Percentiles rank a stretch among this genome's conserved stretches.
phyloP scores from a whole-genome alignment of 148 eudicot species.

The Oxyria digyna region DNA sequence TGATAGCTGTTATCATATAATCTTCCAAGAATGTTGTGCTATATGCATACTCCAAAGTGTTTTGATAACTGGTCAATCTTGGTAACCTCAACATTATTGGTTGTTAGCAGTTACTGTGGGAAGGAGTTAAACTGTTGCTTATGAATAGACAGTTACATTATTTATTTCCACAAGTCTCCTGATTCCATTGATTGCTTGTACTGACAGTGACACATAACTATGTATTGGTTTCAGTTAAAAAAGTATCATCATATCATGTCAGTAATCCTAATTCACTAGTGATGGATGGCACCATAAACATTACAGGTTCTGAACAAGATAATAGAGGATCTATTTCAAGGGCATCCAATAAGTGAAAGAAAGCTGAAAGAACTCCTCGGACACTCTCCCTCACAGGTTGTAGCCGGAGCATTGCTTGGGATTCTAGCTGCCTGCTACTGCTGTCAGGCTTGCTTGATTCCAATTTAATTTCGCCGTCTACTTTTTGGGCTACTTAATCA shows the following conservation, averaged over 20 bases:
- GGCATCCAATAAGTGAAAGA: constrained; percentile 67
- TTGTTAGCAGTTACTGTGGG: too few species aligned
- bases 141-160: too few species aligned
- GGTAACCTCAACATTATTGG: too few species aligned
- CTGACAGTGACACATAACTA: too few species aligned
- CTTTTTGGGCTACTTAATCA: neutral
- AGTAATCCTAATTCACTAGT: neutral
- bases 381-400: constrained; percentile 8
- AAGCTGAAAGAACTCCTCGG: constrained; percentile 7
- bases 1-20: neutral
- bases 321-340: constrained; percentile 80
- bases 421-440: constrained; percentile 6
- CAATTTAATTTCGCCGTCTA: neutral
- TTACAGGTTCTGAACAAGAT: constrained; percentile 81
- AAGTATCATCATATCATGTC: too few species aligned
- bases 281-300: neutral
- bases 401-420: constrained; percentile 5
- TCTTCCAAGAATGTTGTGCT: neutral
- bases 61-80: too few species aligned
- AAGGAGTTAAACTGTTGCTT: too few species aligned
- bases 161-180: too few species aligned
- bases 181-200: too few species aligned
- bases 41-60: neutral
- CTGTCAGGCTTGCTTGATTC: constrained; percentile 5
- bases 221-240: too few species aligned